Conservation (phyloP, 805 yeast genomes). For the Barnettozyma populi region DNA sequence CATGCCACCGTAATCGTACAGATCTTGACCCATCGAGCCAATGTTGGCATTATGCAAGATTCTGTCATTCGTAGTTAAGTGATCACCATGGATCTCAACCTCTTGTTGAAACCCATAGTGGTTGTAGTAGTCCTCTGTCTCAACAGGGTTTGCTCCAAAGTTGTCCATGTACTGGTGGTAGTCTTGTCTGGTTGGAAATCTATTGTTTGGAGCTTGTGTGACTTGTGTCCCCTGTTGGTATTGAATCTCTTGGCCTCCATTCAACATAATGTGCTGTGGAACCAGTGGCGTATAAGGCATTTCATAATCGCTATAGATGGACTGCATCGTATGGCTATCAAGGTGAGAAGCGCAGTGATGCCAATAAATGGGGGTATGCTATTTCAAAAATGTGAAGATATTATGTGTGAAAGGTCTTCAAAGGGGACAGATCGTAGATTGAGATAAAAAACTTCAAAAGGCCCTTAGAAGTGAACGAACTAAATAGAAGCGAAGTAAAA, state of each 20-base stretch:
- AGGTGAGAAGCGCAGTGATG: background rate
- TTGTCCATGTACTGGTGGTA: constrained; percentile 13
- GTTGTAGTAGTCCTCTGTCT: constrained; percentile 6
- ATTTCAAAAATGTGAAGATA: background rate
- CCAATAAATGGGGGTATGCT: background rate
- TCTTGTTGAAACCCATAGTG: constrained; percentile 4
- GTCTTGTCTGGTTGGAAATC: constrained; percentile 14
- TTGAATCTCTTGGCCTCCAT: constrained; percentile 18
- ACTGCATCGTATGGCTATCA: constrained; percentile 17
- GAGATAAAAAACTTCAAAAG: background rate
- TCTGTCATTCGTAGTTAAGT: background rate
- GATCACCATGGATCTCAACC: background rate
- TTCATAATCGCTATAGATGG: constrained; percentile 22
- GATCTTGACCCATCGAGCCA: background rate
- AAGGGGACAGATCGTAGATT: background rate
- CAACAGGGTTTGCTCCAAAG: constrained; percentile 3
- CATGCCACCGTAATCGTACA: background rate
- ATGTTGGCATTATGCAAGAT: background rate
- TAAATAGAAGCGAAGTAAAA: constrained; percentile 2
- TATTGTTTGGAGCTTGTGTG: constrained; percentile 1
- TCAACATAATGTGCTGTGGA: constrained; percentile 23
- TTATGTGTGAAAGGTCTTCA: background rate
- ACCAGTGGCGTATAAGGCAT: constrained; percentile 20
- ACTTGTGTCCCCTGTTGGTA: constrained; percentile 6
- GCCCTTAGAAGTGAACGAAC: constrained; percentile 7